These are phyloP conservation scores for Mortierella alpina DNA, from an alignment of 192 early-diverging fungal genomes.

Conservation along the genomic window DNA sequence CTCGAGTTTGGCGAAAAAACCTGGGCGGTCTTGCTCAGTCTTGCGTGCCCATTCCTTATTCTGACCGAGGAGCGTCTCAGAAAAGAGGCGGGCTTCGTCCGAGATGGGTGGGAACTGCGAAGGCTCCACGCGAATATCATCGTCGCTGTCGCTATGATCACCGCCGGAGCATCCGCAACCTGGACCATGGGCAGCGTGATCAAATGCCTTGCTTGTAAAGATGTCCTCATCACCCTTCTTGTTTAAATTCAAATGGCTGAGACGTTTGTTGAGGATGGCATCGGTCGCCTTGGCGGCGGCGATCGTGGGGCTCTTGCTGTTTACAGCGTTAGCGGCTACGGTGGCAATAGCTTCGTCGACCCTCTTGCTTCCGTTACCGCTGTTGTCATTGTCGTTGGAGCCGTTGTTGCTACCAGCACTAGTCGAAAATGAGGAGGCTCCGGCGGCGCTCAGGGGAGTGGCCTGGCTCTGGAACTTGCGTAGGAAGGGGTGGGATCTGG, in stretches of 20 bases:
- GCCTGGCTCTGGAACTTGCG: constrained; percentile 34
- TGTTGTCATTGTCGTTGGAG: not conserved
- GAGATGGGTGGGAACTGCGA: constrained; percentile 34
- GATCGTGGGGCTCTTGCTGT: constrained; percentile 21
- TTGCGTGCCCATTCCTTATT: constrained; percentile 74
- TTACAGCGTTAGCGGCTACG: constrained; percentile 1
- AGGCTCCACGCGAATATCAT: constrained; percentile 1
- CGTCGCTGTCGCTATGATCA: not conserved
- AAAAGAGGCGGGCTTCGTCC: constrained; percentile 36
- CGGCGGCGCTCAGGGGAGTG: constrained; percentile 3
- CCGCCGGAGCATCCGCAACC: constrained; percentile 6
- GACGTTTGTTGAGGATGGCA: constrained; percentile 27
- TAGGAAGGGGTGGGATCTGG: constrained; percentile 38
- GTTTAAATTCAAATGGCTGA: constrained; percentile 7
- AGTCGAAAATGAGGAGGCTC: constrained; percentile 34
- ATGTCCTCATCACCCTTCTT: not conserved
- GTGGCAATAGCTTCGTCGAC: constrained; percentile 25
- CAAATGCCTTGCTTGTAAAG: not conserved
- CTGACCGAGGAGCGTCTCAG: constrained; percentile 56
- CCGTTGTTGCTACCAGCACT: not conserved
- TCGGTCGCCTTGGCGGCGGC: constrained; percentile 22
- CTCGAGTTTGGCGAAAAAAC: constrained; percentile 78
- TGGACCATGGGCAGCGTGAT: not conserved
- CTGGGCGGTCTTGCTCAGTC: constrained; percentile 68
- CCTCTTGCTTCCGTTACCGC: not conserved